Percentiles rank a stretch among this genome's conserved stretches.
Conservation (phyloP, 1,284 basidiomycete species). For the Filobasidium uniguttulatum region DNA sequence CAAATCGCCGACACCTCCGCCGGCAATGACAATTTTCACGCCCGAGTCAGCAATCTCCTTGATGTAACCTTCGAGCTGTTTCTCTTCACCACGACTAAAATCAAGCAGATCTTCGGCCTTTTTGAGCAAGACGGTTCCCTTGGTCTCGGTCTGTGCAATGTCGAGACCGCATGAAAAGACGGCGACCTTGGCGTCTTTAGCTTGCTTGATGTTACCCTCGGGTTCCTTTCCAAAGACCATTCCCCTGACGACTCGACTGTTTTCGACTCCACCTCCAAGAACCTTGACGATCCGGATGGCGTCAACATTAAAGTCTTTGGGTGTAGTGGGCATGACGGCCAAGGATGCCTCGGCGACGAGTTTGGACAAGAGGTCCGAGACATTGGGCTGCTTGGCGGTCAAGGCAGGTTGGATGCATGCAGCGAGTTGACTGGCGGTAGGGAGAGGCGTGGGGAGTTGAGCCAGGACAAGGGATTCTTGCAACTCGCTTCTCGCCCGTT, state of each 20-base stretch:
- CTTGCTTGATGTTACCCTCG: slow-evolving; percentile 75
- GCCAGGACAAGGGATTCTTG: slow-evolving; percentile 43
- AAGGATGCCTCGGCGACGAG: slow-evolving; percentile 88
- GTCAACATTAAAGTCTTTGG: slow-evolving; percentile 90
- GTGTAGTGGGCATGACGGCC: slow-evolving; percentile 75
- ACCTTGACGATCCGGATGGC: slow-evolving; percentile 98
- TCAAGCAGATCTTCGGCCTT: slow-evolving; percentile 93
- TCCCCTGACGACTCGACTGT: slow-evolving; percentile 79
- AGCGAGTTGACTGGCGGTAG: slow-evolving; percentile 62
- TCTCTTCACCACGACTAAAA: slow-evolving; percentile 90
- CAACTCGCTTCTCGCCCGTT: slow-evolving; percentile 73
- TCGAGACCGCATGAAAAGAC: slow-evolving; percentile 89
- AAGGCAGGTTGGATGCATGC: slow-evolving; percentile 78
- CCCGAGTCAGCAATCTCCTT: slow-evolving; percentile 95
- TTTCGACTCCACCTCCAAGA: slow-evolving; percentile 74
- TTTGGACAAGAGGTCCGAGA: slow-evolving; percentile 65
- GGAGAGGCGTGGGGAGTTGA: slow-evolving; percentile 45
- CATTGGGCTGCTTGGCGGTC: slow-evolving; percentile 93
- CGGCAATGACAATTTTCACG: slow-evolving; percentile 85
- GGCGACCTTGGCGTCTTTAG: slow-evolving; percentile 70
- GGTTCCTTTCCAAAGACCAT: slow-evolving; percentile 98
- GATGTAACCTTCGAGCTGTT: slow-evolving; percentile 89
- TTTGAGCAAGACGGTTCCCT: slow-evolving; percentile 93
- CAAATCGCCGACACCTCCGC: slow-evolving; percentile 85
- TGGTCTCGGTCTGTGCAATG: slow-evolving; percentile 93